Evolutionary conservation across 2,329 filamentous ascomycete genomes (phyloP), one percentile per base, ranked within the genome.

Genomic region (Fusarium napiforme): DNA sequence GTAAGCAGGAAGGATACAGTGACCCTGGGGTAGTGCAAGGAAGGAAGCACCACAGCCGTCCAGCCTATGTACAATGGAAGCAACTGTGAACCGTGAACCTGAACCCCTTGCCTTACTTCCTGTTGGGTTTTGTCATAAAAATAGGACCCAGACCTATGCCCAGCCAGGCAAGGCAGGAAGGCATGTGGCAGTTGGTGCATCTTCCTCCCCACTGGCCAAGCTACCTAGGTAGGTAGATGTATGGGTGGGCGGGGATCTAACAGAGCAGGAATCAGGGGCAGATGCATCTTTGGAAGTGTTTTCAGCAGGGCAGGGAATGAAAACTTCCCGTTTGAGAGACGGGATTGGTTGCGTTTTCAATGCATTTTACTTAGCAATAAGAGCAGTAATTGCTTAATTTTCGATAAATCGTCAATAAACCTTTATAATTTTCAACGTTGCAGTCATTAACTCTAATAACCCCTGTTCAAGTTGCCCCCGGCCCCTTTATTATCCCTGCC

Each of bases 141-240:
- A 73, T 62, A 71, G 52, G 70, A 60, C 36, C 32, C 30, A 67
- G 60, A n/a, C 28, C 30, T 34, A 57, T 46, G 45, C 57, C 55
- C 46, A 72, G 56, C 52, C 60, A 70, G 65, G 62, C 57, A 69
- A 63, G 70, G 70, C 64, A 72, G 52, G 64, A 73, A 69, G 45
- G 40, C 64, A 73, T 72, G 69, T 72, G 70, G 69, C 67, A 71
- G 34, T 69, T 26, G 60, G 45, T 52, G 63, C 36, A 28, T 49
- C 50, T 68, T 36, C 55, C 45, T 56, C 71, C 30, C 50, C 56
- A 58, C 61, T 61, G 28, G 49, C n/a, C 42, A 49, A 53, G 69
- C 50, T 59, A 28, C 10, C 30, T 30, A 30, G 28, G 28, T 30
- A 30, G 30, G 30, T 30, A 30, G 15, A 36, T 52, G 59, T 23